Conservation (phyloP, 257 asterid species). For the Henckelia pumila region DNA sequence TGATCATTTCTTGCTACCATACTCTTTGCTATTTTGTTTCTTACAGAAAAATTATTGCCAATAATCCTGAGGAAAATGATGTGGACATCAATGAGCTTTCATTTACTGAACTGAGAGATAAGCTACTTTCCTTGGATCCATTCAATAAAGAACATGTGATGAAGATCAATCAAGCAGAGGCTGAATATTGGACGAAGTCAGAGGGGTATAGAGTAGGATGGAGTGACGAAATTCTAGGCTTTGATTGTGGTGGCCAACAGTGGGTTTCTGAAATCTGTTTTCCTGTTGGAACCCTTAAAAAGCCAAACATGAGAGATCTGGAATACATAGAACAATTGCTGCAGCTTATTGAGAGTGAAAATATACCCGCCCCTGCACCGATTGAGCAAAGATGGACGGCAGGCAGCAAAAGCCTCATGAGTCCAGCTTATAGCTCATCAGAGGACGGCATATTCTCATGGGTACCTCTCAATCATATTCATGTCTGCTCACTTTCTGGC, state of each 20-base stretch:
- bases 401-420: conserved; percentile 78
- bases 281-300: conserved; percentile 85
- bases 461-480: conserved; percentile 43
- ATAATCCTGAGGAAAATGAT: conserved; percentile 45
- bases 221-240: conserved; percentile 97
- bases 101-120: conserved; percentile 88
- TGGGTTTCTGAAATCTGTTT: conserved; percentile 98
- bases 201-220: conserved; percentile 96
- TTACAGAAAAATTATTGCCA: conserved; percentile 52
- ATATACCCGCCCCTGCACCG: conserved; percentile 94
- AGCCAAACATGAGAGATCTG: conserved; percentile 84
- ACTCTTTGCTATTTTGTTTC: conserved; percentile 16
- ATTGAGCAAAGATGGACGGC: conserved; percentile 99
- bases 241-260: conserved; percentile 98
- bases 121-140: conserved; percentile 81
- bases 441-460: conserved; percentile 82
- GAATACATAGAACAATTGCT: conserved; percentile 72
- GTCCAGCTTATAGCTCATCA: conserved; percentile 88
- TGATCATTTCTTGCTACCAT: background rate
- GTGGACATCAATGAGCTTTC: conserved; percentile 59
- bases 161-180: conserved; percentile 88
- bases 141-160: conserved; percentile 70
- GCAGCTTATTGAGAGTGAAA: conserved; percentile 69
- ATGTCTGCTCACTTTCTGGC: background rate
- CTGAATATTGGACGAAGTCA: conserved; percentile 90